Base-by-base conservation (phyloP, 257 asterid genomes). In the Nicotiana sylvestris region DNA sequence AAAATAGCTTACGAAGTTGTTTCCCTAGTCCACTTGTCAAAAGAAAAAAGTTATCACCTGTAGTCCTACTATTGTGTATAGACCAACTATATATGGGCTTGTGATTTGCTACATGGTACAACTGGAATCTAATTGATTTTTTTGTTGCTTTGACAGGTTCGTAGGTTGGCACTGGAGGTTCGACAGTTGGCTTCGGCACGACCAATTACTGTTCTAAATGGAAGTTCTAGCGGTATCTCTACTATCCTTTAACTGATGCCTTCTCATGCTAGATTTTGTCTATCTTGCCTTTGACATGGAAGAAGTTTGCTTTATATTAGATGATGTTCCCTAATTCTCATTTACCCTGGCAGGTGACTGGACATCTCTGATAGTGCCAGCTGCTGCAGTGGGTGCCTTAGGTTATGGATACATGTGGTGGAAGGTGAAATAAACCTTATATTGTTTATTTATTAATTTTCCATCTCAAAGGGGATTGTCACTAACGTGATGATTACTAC, bases 361-460 rank as follows among this genome's bases (percentile, higher is more conserved):
- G 58, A 61, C 91, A 70, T 67, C 92, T 84, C 87, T 95, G 77
- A 70, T 89, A 37, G 82, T 88, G 81, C 97, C 99, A 81, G 96
- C 89, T 78, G 93, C 98, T 85, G 86, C 97, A 84, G 32, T 90
- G 68, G 98, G 98, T 85, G 93, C 97, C 39, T 29, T 94, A 90
- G 96, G 99, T 76, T 94, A 94, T 88, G 99, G 97, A 67, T 96
- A 96, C 87, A 96, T 96, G 98, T 89, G 98, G 97, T 92, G 98
- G 98, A 95, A 95, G 99, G 98, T 95, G 65, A 76, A 74, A 78
- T 35, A 33, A 43, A 68, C 78, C 17, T 83, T 67, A 55, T 18
- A 66, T 43, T 62, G 76, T 79, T 3, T 56, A 61, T 56, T 57
- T 80, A 64, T 66, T 72, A n/a, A 46, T 46, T 46, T 12, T 25